A percentile compares a stretch with the other conserved stretches of the same genome.
phyloP scores from a whole-genome alignment of 108 stramenopile species.

The Nitzschia sp. region DNA sequence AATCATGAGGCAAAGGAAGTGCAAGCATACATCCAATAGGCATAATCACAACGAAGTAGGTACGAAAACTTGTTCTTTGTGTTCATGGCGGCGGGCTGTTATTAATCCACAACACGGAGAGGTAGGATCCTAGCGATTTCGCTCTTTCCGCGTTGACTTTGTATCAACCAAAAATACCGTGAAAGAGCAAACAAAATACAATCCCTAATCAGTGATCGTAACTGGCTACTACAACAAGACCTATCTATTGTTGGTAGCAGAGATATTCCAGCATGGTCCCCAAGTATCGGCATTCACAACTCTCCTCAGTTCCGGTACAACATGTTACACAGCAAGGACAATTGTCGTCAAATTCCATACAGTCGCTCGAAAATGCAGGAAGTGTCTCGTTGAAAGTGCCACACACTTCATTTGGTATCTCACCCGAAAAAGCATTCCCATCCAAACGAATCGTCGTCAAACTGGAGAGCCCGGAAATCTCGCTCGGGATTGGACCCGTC shows the following conservation, averaged over 20 bases:
- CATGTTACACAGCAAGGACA: constrained; percentile 41
- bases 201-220: no score
- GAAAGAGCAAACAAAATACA: no score
- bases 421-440: constrained; percentile 26
- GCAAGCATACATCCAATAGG: no score
- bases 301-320: constrained; percentile 21
- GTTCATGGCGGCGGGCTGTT: no score
- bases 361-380: constrained; percentile 32
- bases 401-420: constrained; percentile 23
- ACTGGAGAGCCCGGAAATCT: constrained; percentile 9
- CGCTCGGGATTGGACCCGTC: constrained; percentile 33
- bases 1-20: no score
- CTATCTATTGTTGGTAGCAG: constrained; percentile 20
- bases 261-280: constrained; percentile 29
- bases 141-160: no score
- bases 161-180: no score
- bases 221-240: no score
- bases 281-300: constrained; percentile 28
- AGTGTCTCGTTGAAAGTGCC: constrained; percentile 21
- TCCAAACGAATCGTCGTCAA: constrained; percentile 26
- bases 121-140: no score
- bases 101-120: no score
- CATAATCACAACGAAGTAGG: no score
- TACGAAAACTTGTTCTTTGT: no score
- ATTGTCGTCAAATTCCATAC: constrained; percentile 33